Base-by-base conservation (phyloP, 2,329 filamentous ascomycete species). In the Aspergillus unguis region DNA sequence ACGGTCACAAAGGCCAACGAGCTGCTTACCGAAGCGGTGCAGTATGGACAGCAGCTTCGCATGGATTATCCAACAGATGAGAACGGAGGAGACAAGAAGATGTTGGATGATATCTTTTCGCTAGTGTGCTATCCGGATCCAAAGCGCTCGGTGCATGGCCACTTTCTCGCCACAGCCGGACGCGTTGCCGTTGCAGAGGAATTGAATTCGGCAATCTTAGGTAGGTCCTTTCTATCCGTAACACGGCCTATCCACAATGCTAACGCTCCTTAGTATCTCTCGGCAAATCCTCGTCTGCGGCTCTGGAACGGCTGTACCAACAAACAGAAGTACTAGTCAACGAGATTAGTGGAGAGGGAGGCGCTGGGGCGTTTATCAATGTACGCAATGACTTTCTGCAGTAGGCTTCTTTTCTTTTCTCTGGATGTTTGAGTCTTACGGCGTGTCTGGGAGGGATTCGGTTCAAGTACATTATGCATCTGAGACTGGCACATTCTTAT, bases 151-250 rank as follows among this genome's bases (percentile, higher is more conserved):
- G 83, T 87, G 54, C 81, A 96, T 53, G 85, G 86, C 11, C 86
- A 90, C 65, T 75, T 96, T 54, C 76, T 99, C 52, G 89, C 95
- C 63, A 79, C 82, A 36, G 83, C 81, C 48, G 90, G 89, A 1
- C 79, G 94, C 40, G 83, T 85, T 17, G 79, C 84, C 17, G 90
- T 97, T 37, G 92, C 92, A 6, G 94, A 99, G 74, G 92, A 96
- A 70, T 77, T 99, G 52, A 97, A 97, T 71, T 89, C 90, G 55
- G 92, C 90, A 43, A 96, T 99, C 62, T 72, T 99, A 55, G 85
- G 91, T 95, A 76, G 17, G 17, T 17, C 17, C 17, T 17, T 17
- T 17, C 17, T 17, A 17, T 17, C 17, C 17, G 17, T 17, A 17
- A 17, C 17, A 17, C 17, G 17, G 17, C 17, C 17, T 17, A 17